Evolutionary conservation across 257 asterid species (phyloP).

Genomic region (Nicotiana tomentosiformis): DNA sequence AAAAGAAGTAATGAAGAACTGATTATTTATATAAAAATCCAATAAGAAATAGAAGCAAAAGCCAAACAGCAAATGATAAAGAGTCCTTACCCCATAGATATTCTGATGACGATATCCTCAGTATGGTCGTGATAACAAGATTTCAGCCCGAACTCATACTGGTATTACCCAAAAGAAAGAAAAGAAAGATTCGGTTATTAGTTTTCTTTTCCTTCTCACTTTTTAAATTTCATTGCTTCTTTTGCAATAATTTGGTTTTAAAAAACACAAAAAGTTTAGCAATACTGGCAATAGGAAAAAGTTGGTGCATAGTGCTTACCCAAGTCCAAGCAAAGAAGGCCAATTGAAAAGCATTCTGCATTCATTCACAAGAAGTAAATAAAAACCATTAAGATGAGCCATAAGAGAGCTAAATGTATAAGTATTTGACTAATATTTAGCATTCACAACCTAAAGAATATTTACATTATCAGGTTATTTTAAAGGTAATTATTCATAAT

Average conservation of each 20-base stretch:
- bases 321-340: constrained; percentile 95
- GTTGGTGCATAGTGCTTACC: constrained; percentile 34
- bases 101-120: constrained; percentile 73
- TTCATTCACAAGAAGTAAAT: neutral
- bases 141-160: constrained; percentile 71
- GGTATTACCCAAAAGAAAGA: neutral
- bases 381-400: neutral
- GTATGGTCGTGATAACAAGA: constrained; percentile 77
- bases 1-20: neutral
- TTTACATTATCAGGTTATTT: too few species aligned
- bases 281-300: neutral
- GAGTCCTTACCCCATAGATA: constrained; percentile 72
- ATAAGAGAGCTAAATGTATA: neutral
- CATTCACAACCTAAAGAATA: too few species aligned
- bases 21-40: too few species aligned
- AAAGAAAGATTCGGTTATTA: neutral
- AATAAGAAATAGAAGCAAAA: too few species aligned
- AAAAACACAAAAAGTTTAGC: neutral
- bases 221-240: neutral
- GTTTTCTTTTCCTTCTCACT: neutral
- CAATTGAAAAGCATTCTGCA: constrained; percentile 92
- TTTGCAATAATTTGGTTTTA: neutral
- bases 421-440: too few species aligned
- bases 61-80: neutral
- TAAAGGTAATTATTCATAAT: too few species aligned